A percentile compares a stretch with the other conserved stretches of the same genome.
Conservation (phyloP, 1,139 yeast species). For the Debaryomyces coudertii region DNA sequence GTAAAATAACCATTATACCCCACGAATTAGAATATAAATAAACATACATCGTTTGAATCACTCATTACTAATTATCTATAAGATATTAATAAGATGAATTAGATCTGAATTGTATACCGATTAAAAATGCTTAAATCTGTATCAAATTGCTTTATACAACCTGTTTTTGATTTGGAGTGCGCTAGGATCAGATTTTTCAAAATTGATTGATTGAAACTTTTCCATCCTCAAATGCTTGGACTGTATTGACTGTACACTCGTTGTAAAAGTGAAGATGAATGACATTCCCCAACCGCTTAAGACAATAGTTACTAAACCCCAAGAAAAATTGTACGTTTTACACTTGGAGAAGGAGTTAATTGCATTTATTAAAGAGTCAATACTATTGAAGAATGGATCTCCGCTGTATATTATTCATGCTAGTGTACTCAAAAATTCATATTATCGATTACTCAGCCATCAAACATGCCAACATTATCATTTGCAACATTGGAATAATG, state of each 20-base stretch:
- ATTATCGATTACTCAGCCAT: slow-evolving; percentile 65
- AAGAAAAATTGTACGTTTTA: slow-evolving; percentile 55
- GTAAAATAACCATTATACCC: background rate
- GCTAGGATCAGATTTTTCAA: slow-evolving; percentile 7
- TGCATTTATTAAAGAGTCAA: slow-evolving; percentile 34
- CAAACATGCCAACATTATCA: slow-evolving; percentile 70
- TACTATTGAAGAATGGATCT: slow-evolving; percentile 10
- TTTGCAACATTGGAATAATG: slow-evolving; percentile 38
- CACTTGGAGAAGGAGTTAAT: slow-evolving; percentile 53
- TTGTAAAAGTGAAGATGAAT: slow-evolving; percentile 12
- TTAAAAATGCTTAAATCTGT: background rate
- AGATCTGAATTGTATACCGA: slow-evolving; percentile 1
- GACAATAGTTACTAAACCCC: slow-evolving; percentile 48
- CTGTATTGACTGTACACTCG: background rate
- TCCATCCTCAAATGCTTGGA: background rate
- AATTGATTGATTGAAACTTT: slow-evolving; percentile 3
- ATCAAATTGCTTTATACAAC: background rate
- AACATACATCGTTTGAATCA: slow-evolving; percentile 18
- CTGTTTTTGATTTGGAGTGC: slow-evolving; percentile 2
- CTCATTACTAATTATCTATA: slow-evolving; percentile 6
- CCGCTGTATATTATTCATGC: slow-evolving; percentile 25
- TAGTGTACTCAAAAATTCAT: slow-evolving; percentile 60
- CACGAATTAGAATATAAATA: background rate
- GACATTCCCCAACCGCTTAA: slow-evolving; percentile 23
- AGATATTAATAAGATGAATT: background rate